Evolutionary conservation across 257 asterid species (phyloP), one percentile per base, ranked within the genome.

Genomic region (Przewalskia tangutica): DNA sequence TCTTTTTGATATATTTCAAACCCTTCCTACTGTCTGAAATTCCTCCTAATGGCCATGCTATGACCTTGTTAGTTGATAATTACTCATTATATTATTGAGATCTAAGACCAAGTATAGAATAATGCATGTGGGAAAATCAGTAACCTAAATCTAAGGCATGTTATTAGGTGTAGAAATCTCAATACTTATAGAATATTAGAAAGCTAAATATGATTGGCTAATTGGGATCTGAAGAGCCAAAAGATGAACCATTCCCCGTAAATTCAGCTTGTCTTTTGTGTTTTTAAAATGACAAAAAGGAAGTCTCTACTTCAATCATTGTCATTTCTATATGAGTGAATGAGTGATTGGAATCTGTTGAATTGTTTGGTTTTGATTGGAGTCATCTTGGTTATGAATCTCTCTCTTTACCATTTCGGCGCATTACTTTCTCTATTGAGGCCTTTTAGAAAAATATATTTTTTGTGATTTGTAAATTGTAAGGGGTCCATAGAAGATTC

Each of bases 241-340:
- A 83, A 84, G 84, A 83, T 64, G 68, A 84, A 77, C 79, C 82
- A 82, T 75, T 36, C 88, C 93, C 91, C 92, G 90, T 89, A 86
- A 89, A 87, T 86, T 89, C 86, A 80, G 93, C 86, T 64, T 58
- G 71, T 36, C 67, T 58, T 44, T 65, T 34, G 62, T 38, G 32
- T n/a, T 8, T 2, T 34, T 46, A 66, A 64, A 70, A 77, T 34
- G 70, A 68, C 46, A 62, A 36, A 50, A 84, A 13, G 8, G 40
- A 9, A 13, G 7, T 23, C 48, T 55, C 10, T 23, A 17, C 48
- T n/a, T 82, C 85, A 85, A 85, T 85, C 65, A 87, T 67, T 55
- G 73, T 17, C 18, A 54, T 81, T n/a, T 38, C 10, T 58, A 56
- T 18, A 10, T n/a, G 55, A 79, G 64, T 83, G 83, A 83, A 10